These are phyloP conservation scores for Vanilla planifolia DNA, from an alignment of 106 monocot species.

Conservation along the genomic window DNA sequence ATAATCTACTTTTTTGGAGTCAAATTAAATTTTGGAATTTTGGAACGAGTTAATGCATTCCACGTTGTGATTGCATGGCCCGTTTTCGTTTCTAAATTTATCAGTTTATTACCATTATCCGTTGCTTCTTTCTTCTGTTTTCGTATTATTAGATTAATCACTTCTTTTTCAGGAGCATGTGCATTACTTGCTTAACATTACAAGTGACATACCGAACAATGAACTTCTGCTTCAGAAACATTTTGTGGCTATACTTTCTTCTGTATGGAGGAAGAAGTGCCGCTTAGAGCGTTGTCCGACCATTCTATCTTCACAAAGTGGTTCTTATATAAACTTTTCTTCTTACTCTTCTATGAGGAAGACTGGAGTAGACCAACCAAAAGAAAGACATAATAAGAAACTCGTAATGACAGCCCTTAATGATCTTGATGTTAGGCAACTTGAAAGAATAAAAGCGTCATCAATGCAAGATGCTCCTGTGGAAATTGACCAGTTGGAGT, in stretches of 20 bases:
- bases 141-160: not conserved
- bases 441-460: slow-evolving; percentile 16
- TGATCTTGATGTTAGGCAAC: slow-evolving; percentile 17
- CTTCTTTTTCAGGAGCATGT: slow-evolving; percentile 71
- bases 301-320: slow-evolving; percentile 19
- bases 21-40: too few relatives aligned
- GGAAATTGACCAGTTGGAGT: slow-evolving; percentile 33
- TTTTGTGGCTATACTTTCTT: slow-evolving; percentile 75
- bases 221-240: slow-evolving; percentile 95
- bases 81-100: not conserved
- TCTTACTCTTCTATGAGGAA: slow-evolving; percentile 11
- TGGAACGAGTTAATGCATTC: not conserved
- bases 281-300: slow-evolving; percentile 13
- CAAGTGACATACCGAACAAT: slow-evolving; percentile 58
- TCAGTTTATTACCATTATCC: not conserved
- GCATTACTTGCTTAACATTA: slow-evolving; percentile 51
- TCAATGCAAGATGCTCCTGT: slow-evolving; percentile 10
- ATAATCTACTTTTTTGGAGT: too few relatives aligned
- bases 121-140: not conserved
- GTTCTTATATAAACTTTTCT: slow-evolving; percentile 12
- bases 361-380: slow-evolving; percentile 13
- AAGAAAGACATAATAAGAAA: slow-evolving; percentile 30
- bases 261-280: slow-evolving; percentile 70
- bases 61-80: not conserved
- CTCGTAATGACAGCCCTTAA: slow-evolving; percentile 40